Evolutionary conservation across 2,329 filamentous ascomycete genomes (phyloP).

Genomic region (Cladosporium sp.): DNA sequence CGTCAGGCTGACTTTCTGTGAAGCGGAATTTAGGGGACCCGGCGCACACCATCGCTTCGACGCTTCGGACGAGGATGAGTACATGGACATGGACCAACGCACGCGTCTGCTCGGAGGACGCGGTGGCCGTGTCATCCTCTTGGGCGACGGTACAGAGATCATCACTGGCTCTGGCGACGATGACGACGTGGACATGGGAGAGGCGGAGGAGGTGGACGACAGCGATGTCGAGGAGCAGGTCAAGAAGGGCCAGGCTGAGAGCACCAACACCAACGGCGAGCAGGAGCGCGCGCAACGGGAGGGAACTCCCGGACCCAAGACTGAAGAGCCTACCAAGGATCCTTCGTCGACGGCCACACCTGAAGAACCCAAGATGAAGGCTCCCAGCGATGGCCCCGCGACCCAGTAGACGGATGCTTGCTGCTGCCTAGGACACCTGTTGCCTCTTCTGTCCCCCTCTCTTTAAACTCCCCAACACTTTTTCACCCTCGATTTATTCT

Average conservation of each 20-base stretch:
- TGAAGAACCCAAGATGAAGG: conserved; percentile 28
- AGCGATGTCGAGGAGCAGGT: conserved; percentile 83
- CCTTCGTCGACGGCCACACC: conserved; percentile 15
- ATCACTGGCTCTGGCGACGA: conserved; percentile 66
- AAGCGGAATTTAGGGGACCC: conserved; percentile 50
- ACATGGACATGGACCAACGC: conserved; percentile 66
- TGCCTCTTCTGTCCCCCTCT: neutral
- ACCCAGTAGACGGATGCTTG: conserved; percentile 8
- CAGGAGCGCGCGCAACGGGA: conserved; percentile 35
- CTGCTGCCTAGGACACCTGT: neutral
- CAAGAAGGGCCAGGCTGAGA: conserved; percentile 53
- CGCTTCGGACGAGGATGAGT: conserved; percentile 57
- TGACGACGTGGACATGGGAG: conserved; percentile 81
- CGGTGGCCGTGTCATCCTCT: conserved; percentile 81
- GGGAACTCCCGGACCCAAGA: conserved; percentile 48
- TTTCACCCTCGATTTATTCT: neutral
- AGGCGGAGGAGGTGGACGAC: conserved; percentile 64
- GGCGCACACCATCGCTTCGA: conserved; percentile 49
- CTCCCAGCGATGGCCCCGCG: conserved; percentile 17
- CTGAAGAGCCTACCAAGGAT: conserved; percentile 26
- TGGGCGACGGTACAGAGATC: conserved; percentile 92
- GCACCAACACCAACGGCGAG: conserved; percentile 22
- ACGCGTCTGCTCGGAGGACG: conserved; percentile 67
- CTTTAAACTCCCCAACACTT: neutral
- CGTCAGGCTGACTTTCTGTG: conserved; percentile 21